Evolutionary conservation across 2,329 filamentous ascomycete species (phyloP).

Genomic region (Claviceps paspali): DNA sequence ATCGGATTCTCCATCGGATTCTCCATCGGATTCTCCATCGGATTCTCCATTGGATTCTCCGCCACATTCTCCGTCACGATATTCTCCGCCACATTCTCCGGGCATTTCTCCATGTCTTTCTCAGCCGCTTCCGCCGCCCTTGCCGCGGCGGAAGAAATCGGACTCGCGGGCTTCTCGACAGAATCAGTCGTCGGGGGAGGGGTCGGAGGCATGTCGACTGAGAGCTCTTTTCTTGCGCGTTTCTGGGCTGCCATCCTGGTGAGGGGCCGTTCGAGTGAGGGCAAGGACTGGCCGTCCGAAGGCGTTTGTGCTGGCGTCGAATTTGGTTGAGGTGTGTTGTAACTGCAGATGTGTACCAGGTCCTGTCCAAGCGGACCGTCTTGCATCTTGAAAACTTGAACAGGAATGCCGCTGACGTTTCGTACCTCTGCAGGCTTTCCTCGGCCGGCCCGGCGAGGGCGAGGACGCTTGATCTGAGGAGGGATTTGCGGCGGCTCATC

Average conservation of each 20-base stretch:
- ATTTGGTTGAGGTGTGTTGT: conserved; percentile 13
- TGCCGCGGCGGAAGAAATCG: conserved; percentile 3
- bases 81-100: too few species aligned
- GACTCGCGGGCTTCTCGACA: conserved; percentile 18
- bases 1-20: too few species aligned
- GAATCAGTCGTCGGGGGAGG: conserved; percentile 25
- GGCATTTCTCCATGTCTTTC: neutral
- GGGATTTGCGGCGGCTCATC: conserved; percentile 36
- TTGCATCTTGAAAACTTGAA: conserved; percentile 29
- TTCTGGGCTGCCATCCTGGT: conserved; percentile 9
- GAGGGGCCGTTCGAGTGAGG: conserved; percentile 11
- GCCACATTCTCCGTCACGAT: too few species aligned
- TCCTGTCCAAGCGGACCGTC: conserved; percentile 20
- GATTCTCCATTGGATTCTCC: neutral
- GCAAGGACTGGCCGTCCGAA: conserved; percentile 11
- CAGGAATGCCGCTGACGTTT: conserved; percentile 21
- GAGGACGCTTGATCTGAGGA: conserved; percentile 15
- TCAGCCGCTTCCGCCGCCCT: neutral
- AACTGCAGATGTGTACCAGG: conserved; percentile 20
- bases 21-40: neutral
- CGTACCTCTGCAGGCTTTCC: conserved; percentile 16
- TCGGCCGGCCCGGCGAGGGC: conserved; percentile 3
- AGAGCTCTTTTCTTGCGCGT: conserved; percentile 7
- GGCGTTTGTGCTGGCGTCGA: conserved; percentile 4
- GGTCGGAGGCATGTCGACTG: conserved; percentile 18